Base-by-base conservation (phyloP, 768 basidiomycete genomes). In the Hortiboletus campestris region DNA sequence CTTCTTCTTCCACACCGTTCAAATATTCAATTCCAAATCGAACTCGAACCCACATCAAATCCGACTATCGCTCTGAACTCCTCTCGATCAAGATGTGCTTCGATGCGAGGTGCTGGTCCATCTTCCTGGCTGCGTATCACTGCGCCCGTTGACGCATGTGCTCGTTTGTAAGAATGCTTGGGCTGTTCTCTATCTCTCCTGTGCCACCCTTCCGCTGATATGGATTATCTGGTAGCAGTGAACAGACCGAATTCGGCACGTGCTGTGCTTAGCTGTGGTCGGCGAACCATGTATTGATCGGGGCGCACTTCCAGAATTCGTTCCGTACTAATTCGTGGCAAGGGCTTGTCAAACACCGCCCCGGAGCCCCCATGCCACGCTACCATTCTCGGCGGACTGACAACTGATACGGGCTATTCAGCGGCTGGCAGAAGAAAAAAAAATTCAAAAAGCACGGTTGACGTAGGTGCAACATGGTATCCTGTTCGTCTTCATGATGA, bases 251-350 rank as follows among this genome's bases (percentile, higher is more conserved):
- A 56, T 43, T 8, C 32, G 19, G 35, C 48, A 46, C 40, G 17
- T 63, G 67, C 63, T 48, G 57, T 63, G 65, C 59, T 46, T 49
- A 51, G 55, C 67, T 69, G 67, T 67, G 67, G 67, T 69, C 56
- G 47, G 19, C 49, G 67, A 60, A 57, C 57, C 60, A 53, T 42
- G 48, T n/a, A 57, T 39, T 60, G 67, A 68, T 69, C 67, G 67
- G 67, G 58, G 60, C 47, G 53, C 54, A 34, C 57, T 67, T 63
- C 57, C 56, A 32, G 53, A 38, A 22, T 49, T 56, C 55, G 48
- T 43, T 51, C 51, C 53, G 48, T 67, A 53, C 43, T 36, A 67
- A 31, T 57, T 51, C 58, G 58, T 57, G 57, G 57, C 49, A 65
- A 55, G 57, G 57, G 49, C 50, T 64, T 19, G 43, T 47, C n/a